Evolutionary conservation across 2,329 filamentous ascomycete genomes (phyloP).

Genomic region (Colletotrichum gigasporum): DNA sequence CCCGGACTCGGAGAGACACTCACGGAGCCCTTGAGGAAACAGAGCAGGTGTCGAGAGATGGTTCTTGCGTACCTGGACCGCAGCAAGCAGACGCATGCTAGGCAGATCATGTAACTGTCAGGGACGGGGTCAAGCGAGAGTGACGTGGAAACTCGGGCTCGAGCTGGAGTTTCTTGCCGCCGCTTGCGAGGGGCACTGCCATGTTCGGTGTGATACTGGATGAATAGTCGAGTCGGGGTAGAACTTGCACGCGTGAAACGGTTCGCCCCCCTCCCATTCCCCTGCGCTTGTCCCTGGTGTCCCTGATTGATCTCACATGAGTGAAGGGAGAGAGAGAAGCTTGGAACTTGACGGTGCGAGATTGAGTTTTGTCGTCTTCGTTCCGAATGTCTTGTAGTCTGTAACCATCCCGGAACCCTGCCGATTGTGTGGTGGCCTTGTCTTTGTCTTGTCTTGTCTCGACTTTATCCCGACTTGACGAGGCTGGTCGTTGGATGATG

Average conservation of each 20-base stretch:
- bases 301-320: conserved; percentile 25
- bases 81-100: conserved; percentile 22
- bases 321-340: conserved; percentile 6
- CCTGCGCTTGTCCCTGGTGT: conserved; percentile 15
- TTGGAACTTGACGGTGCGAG: conserved; percentile 18
- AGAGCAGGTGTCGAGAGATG: conserved; percentile 30
- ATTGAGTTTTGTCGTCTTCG: conserved; percentile 12
- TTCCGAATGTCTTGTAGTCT: neutral
- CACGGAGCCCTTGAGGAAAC: conserved; percentile 13
- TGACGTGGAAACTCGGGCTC: conserved; percentile 19
- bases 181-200: conserved; percentile 5
- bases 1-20: neutral
- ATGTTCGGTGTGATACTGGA: conserved; percentile 11
- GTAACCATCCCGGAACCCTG: conserved; percentile 2
- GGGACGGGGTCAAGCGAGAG: conserved; percentile 26
- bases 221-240: conserved; percentile 13
- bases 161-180: conserved; percentile 11
- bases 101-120: conserved; percentile 29
- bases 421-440: neutral
- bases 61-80: conserved; percentile 29
- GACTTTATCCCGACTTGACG: conserved; percentile 8
- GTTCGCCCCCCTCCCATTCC: conserved; percentile 4
- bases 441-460: conserved; percentile 12
- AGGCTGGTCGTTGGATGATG: conserved; percentile 1
- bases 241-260: conserved; percentile 25